Conservation (phyloP, 2,329 filamentous ascomycete genomes). For the Botrytis cinerea region DNA sequence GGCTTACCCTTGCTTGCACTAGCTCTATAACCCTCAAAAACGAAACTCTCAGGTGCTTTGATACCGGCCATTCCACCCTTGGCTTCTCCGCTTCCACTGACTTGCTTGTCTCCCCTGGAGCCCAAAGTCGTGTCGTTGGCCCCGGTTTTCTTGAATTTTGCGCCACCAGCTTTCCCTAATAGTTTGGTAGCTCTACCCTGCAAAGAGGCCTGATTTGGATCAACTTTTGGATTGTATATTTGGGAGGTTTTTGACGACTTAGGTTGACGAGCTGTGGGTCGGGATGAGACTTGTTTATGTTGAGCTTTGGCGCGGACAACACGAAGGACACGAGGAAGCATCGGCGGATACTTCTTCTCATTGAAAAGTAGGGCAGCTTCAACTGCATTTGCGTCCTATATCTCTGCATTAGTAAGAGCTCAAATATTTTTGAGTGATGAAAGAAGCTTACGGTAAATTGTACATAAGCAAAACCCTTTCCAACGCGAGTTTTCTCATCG, state of each 20-base stretch:
- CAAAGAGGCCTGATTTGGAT: slow-evolving; percentile 68
- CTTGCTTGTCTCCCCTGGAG: slow-evolving; percentile 28
- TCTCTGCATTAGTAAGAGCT: slow-evolving; percentile 26
- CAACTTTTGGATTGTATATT: slow-evolving; percentile 68
- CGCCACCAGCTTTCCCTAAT: slow-evolving; percentile 68
- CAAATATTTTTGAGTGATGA: neutral
- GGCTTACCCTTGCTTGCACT: slow-evolving; percentile 65
- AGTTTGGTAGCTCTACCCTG: slow-evolving; percentile 75
- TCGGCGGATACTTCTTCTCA: slow-evolving; percentile 89
- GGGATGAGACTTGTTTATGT: slow-evolving; percentile 43
- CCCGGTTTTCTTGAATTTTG: slow-evolving; percentile 40
- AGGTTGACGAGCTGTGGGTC: slow-evolving; percentile 41
- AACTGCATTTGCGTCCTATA: slow-evolving; percentile 76
- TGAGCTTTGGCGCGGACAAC: slow-evolving; percentile 70
- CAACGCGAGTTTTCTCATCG: slow-evolving; percentile 85
- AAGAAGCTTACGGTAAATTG: slow-evolving; percentile 71
- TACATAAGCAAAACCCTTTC: slow-evolving; percentile 97
- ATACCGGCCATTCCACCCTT: slow-evolving; percentile 40
- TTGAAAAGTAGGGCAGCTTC: slow-evolving; percentile 87
- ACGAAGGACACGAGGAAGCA: slow-evolving; percentile 85
- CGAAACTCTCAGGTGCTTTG: slow-evolving; percentile 64
- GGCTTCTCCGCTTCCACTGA: slow-evolving; percentile 14
- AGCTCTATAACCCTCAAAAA: slow-evolving; percentile 81
- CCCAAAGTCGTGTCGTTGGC: slow-evolving; percentile 37
- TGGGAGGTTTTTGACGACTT: slow-evolving; percentile 39